Evolutionary conservation across 768 basidiomycete species (phyloP).

Genomic region (Panaeolus papilionaceus): DNA sequence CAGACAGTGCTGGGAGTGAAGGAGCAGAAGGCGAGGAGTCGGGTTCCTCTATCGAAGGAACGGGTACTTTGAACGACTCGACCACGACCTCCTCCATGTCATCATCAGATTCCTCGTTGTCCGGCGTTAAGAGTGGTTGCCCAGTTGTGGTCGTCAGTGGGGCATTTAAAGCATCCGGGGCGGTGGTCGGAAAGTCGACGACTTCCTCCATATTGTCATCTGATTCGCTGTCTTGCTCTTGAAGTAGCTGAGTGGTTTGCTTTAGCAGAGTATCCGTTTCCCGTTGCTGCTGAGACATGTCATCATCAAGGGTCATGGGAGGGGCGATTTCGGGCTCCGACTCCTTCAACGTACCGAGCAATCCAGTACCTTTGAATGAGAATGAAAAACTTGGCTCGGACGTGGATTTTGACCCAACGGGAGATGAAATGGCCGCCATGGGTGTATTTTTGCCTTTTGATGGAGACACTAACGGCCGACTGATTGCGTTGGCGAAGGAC

Average conservation of each 20-base stretch:
- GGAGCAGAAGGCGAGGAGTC: not conserved
- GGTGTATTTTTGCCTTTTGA: constrained; percentile 4
- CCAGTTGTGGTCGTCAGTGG: not conserved
- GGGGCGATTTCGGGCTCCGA: not conserved
- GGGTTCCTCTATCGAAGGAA: not conserved
- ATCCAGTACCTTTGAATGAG: not conserved
- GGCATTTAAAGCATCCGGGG: not conserved
- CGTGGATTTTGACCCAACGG: not conserved
- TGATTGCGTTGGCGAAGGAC: constrained; percentile 66
- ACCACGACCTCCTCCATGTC: constrained; percentile 48
- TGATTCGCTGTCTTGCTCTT: constrained; percentile 10
- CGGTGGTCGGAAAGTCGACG: not conserved
- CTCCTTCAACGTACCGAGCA: not conserved
- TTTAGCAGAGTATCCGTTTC: not conserved
- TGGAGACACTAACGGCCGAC: constrained; percentile 29
- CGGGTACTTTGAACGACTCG: not conserved
- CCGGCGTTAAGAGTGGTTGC: not conserved
- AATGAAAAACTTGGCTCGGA: not conserved
- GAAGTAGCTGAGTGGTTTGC: not conserved
- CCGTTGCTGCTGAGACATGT: constrained; percentile 29
- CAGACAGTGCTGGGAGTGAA: not conserved
- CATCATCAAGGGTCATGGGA: constrained; percentile 30
- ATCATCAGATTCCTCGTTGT: constrained; percentile 17
- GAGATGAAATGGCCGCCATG: not conserved
- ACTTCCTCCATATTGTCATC: constrained; percentile 34